These are phyloP conservation scores for Aureobasidium sp. DNA, from an alignment of 2,329 filamentous ascomycete species.

Conservation along the genomic window DNA sequence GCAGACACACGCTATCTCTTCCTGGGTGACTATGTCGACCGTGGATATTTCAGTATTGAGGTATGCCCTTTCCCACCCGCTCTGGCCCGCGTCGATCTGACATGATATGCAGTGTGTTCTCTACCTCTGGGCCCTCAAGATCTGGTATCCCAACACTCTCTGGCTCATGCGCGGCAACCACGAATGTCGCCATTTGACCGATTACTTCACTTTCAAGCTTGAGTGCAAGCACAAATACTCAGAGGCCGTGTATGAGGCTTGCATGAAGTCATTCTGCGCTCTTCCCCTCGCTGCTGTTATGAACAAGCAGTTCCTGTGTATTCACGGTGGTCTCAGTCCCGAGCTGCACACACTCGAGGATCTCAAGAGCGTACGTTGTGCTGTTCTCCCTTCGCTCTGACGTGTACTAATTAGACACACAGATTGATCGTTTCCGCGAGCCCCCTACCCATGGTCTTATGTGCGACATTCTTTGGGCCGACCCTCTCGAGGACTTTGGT, in stretches of 20 bases:
- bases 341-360: constrained; percentile 95
- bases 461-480: constrained; percentile 99
- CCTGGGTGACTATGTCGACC: constrained; percentile 94
- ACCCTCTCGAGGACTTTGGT: constrained; percentile 95
- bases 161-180: constrained; percentile 98
- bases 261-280: constrained; percentile 96
- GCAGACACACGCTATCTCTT: constrained; percentile 96
- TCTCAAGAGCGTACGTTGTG: constrained; percentile 65
- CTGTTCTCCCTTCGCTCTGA: neutral
- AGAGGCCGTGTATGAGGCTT: constrained; percentile 90
- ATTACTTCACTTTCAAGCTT: constrained; percentile 99
- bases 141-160: constrained; percentile 95
- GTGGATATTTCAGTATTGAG: constrained; percentile 98
- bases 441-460: constrained; percentile 95
- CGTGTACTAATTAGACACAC: constrained; percentile 8
- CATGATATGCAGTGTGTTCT: constrained; percentile 63
- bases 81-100: constrained; percentile 25
- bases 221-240: constrained; percentile 99
- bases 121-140: constrained; percentile 96
- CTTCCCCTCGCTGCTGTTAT: constrained; percentile 92
- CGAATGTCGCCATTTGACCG: constrained; percentile 96
- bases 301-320: constrained; percentile 99
- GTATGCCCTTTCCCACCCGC: constrained; percentile 31
- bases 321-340: constrained; percentile 91
- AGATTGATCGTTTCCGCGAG: constrained; percentile 97